Percentiles rank a stretch among this genome's conserved stretches.
phyloP scores from a whole-genome alignment of 768 basidiomycete genomes.

The Rhodotorula graminis region DNA sequence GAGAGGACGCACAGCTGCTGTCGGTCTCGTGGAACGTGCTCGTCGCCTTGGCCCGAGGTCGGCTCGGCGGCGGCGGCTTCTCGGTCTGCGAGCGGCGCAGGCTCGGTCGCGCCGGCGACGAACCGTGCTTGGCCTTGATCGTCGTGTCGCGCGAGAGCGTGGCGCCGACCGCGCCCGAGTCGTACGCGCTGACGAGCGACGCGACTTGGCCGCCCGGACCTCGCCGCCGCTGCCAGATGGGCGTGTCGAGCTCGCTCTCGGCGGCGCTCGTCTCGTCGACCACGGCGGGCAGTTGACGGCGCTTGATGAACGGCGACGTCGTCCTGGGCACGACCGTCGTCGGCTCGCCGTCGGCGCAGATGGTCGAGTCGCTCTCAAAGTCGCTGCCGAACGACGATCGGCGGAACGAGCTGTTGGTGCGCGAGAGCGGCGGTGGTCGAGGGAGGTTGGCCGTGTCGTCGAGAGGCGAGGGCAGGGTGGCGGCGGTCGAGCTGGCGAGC shows the following conservation, averaged over 20 bases:
- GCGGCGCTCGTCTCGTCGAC: slow-evolving; percentile 19
- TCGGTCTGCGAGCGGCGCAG: slow-evolving; percentile 27
- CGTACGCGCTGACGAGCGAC: slow-evolving; percentile 14
- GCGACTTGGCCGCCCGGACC: slow-evolving; percentile 12
- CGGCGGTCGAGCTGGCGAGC: not conserved
- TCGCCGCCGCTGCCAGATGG: not conserved
- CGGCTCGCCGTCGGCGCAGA: slow-evolving; percentile 44
- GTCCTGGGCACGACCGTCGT: not conserved
- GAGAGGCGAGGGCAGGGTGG: not conserved
- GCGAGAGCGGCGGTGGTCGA: not conserved
- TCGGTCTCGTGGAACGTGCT: slow-evolving; percentile 14
- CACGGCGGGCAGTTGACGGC: not conserved
- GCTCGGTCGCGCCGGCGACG: slow-evolving; percentile 8
- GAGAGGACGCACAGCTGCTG: slow-evolving; percentile 12
- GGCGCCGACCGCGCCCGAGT: not conserved
- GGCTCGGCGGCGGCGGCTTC: slow-evolving; percentile 1
- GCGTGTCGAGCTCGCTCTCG: slow-evolving; percentile 31
- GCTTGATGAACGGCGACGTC: slow-evolving; percentile 24
- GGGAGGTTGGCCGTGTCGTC: too few species aligned
- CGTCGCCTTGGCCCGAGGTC: not conserved
- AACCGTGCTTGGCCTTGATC: not conserved
- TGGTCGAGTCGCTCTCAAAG: slow-evolving; percentile 50
- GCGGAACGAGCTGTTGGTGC: not conserved
- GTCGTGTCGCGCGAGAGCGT: not conserved
- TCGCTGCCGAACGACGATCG: slow-evolving; percentile 25